Evolutionary conservation across 2,329 filamentous ascomycete species (phyloP).

Genomic region (Magnaporthales sp.): DNA sequence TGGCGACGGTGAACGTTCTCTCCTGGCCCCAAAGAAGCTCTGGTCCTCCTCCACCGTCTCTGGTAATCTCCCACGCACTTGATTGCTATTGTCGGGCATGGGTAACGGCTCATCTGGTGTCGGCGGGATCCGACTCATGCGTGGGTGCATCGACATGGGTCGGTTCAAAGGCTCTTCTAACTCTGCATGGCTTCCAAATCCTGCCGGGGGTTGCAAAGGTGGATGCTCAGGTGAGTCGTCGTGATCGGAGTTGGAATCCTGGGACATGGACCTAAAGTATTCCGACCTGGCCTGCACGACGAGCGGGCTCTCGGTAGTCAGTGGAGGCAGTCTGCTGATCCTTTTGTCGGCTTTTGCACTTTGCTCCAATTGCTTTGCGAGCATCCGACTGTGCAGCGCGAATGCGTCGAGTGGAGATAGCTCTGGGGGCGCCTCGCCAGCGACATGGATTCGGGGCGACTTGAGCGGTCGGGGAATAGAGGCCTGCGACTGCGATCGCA

Average conservation of each 20-base stretch:
- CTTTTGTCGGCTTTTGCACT: constrained; percentile 64
- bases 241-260: constrained; percentile 47
- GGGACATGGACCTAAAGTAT: constrained; percentile 69
- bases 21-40: constrained; percentile 42
- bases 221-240: constrained; percentile 19
- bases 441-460: constrained; percentile 69
- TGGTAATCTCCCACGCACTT: constrained; percentile 29
- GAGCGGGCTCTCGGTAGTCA: constrained; percentile 75
- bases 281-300: constrained; percentile 65
- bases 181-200: constrained; percentile 43
- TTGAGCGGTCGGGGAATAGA: constrained; percentile 48
- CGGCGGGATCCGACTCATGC: constrained; percentile 56
- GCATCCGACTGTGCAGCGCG: constrained; percentile 78
- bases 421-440: constrained; percentile 77
- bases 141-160: constrained; percentile 66
- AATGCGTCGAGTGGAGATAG: constrained; percentile 94
- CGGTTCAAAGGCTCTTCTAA: constrained; percentile 50
- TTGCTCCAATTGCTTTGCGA: constrained; percentile 82
- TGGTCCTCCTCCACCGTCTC: constrained; percentile 29
- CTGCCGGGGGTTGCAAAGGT: constrained; percentile 18
- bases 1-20: constrained; percentile 49
- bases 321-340: constrained; percentile 76
- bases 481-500: constrained; percentile 47
- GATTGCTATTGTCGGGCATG: constrained; percentile 29
- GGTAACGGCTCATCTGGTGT: constrained; percentile 40